Conservation (phyloP, 2,329 filamentous ascomycete genomes). For the Verticillium zaregamsianum region DNA sequence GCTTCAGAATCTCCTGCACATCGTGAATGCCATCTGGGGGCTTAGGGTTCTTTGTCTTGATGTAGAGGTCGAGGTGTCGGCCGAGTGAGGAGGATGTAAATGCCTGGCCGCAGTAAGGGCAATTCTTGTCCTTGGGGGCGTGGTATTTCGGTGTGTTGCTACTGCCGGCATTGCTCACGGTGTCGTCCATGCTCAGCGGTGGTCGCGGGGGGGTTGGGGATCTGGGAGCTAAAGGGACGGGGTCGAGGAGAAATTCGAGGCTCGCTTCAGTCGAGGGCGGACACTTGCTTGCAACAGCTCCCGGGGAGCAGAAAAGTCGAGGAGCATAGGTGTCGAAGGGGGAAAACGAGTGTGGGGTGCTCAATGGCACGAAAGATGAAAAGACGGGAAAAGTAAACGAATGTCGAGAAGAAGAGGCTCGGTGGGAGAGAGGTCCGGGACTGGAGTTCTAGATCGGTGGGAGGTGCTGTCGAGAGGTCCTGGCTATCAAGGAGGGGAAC, state of each 20-base stretch:
- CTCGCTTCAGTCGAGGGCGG: constrained; percentile 2
- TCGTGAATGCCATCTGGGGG: constrained; percentile 82
- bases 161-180: constrained; percentile 27
- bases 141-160: constrained; percentile 30
- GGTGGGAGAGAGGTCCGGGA: background rate
- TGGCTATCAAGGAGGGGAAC: background rate
- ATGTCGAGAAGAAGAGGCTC: constrained; percentile 6
- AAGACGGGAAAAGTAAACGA: constrained; percentile 4
- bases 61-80: constrained; percentile 89
- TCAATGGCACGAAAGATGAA: constrained; percentile 3
- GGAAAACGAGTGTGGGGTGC: background rate
- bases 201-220: background rate
- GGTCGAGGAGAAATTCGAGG: background rate
- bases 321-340: constrained; percentile 5
- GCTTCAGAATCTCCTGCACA: constrained; percentile 80
- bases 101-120: constrained; percentile 81
- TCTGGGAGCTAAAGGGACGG: background rate
- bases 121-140: constrained; percentile 78
- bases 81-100: constrained; percentile 94
- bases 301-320: constrained; percentile 12
- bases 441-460: background rate
- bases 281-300: constrained; percentile 10
- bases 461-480: background rate
- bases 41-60: constrained; percentile 90
- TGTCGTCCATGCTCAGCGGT: constrained; percentile 20